Base-by-base conservation (phyloP, 805 yeast species). In the Diddensiella transvaalensis region DNA sequence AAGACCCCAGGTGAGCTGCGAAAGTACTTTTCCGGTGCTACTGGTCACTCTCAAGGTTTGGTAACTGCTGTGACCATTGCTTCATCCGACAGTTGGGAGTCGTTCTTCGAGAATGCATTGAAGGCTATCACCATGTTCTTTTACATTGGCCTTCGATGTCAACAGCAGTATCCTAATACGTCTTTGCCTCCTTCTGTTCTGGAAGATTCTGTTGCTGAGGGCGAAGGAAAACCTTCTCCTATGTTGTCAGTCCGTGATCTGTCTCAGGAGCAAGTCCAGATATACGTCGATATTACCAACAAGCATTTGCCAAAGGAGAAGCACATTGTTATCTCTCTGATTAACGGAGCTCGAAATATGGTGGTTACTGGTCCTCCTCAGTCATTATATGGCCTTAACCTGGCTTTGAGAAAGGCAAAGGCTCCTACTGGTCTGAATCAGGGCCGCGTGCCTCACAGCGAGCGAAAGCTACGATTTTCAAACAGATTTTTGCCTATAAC, bases 351-450 rank as follows among this genome's bases (percentile, higher is more conserved):
- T 42, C 81, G 96, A 73, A 87, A 89, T 70, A 77, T 89, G 72
- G 99, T 93, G 49, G 89, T 91, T 42, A 80, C 95, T 19, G 99
- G 99, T 68, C 99, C 98, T 42, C 98, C 99, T 49, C 96, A 90
- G 77, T 89, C 98, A 2, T 75, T 93, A 53, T 93, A 91, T 62
- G 99, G 99, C 76, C 79, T 93, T 62, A 90, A 90, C 71, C 77
- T 93, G 63, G 79, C 91, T 52, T 77, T 93, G 68, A 83, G 99
- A 76, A 87, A 87, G 72, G 88, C 88, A 51, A 93, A 93, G 73
- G 97, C 97, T 44, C 86, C 95, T 40, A 74, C 93, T 41, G 98
- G 97, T 48, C 78, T 87, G 60, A 96, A 91, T 65, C 99, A 93
- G 77, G 83, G 96, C 49, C 83, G 98, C 74, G 79, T 93, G 51